These are phyloP conservation scores for Bretschneidera sinensis DNA, from an alignment of 345 rosid genomes.

Conservation along the genomic window DNA sequence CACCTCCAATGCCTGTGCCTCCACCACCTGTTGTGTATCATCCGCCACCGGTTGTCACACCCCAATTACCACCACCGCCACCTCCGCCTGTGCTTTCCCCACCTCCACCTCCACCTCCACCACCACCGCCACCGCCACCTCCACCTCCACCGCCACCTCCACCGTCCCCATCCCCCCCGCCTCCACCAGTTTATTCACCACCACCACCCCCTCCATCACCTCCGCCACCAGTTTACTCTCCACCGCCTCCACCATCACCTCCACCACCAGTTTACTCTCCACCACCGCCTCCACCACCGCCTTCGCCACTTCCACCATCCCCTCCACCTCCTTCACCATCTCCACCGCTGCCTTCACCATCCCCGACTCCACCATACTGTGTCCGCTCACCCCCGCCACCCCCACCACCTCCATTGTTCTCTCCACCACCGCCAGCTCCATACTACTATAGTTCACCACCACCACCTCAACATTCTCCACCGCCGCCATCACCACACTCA, in stretches of 20 bases:
- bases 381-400: slow-evolving; percentile 13
- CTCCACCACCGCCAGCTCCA: slow-evolving; percentile 37
- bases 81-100: slow-evolving; percentile 21
- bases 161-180: slow-evolving; percentile 6
- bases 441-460: slow-evolving; percentile 23
- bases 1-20: slow-evolving; percentile 39
- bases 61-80: slow-evolving; percentile 14
- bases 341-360: slow-evolving; percentile 7
- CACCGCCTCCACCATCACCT: slow-evolving; percentile 19
- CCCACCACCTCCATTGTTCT: slow-evolving; percentile 39
- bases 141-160: slow-evolving; percentile 35
- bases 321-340: slow-evolving; percentile 26
- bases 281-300: slow-evolving; percentile 19
- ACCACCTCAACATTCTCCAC: slow-evolving; percentile 30
- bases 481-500: slow-evolving; percentile 17
- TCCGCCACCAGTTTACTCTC: slow-evolving; percentile 17
- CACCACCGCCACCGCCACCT: slow-evolving; percentile 27
- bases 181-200: slow-evolving; percentile 18
- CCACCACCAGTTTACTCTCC: slow-evolving; percentile 28
- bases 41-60: neutral
- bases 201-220: slow-evolving; percentile 17
- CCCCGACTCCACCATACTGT: neutral
- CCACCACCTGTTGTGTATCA: slow-evolving; percentile 17
- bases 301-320: slow-evolving; percentile 15
- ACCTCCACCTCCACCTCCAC: slow-evolving; percentile 29